phyloP scores from a whole-genome alignment of 169 alveolate genomes.

The Plasmodium knowlesi region DNA sequence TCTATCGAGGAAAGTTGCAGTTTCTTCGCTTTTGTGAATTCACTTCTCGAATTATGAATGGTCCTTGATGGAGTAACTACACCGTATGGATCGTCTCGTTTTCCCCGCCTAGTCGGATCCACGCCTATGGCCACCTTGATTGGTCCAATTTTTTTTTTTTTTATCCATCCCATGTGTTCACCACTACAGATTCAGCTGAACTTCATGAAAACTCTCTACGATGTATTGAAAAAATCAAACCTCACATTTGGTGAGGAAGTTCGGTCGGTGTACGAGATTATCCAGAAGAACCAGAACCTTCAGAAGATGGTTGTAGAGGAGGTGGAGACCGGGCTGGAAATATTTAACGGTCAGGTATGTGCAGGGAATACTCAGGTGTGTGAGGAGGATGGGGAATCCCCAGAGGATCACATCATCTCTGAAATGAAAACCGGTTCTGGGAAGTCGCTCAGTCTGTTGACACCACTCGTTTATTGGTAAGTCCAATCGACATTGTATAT shows the following conservation, averaged over 20 bases:
- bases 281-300: conserved; percentile 3
- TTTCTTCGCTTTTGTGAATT: neutral
- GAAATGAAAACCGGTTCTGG: conserved; percentile 73
- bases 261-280: conserved; percentile 8
- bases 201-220: conserved; percentile 30
- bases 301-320: neutral
- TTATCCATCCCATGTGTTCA: neutral
- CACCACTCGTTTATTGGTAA: conserved; percentile 43
- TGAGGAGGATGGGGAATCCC: neutral
- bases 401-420: conserved; percentile 31
- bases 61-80: neutral
- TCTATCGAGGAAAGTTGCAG: neutral
- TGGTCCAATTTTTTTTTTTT: neutral
- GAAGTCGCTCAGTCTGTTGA: conserved; percentile 26
- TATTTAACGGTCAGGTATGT: neutral
- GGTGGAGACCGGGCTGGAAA: neutral
- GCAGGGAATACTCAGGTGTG: neutral
- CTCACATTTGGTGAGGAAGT: conserved; percentile 2
- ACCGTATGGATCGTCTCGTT: neutral
- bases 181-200: conserved; percentile 31
- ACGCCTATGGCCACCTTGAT: neutral
- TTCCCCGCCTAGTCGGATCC: too few species aligned
- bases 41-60: neutral
- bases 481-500: neutral
- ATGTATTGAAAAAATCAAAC: conserved; percentile 20